Conservation (phyloP, 192 early-diverging fungal species). For the Backusella tuberculispora region DNA sequence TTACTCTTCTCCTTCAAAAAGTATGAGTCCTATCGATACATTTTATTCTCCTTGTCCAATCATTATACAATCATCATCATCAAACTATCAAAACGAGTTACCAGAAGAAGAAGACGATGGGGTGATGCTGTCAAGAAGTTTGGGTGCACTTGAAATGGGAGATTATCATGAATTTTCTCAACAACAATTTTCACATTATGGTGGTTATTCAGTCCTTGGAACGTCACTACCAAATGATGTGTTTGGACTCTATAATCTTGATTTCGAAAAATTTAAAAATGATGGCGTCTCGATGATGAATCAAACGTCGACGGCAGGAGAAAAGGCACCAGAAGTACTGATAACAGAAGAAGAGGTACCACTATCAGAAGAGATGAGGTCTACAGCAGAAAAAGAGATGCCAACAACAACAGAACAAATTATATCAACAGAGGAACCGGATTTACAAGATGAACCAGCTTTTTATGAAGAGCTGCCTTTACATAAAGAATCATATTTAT, state of each 20-base stretch:
- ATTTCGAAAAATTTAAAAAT: not conserved
- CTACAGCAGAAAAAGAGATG: no score
- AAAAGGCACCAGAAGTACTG: no score
- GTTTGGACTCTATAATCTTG: not conserved
- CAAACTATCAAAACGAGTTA: not conserved
- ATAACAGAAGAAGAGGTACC: no score
- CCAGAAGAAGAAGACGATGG: no score
- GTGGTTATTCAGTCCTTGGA: not conserved
- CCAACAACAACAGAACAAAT: no score
- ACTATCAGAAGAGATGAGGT: no score
- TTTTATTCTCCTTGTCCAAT: not conserved
- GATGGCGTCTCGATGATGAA: not conserved
- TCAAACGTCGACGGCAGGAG: not conserved
- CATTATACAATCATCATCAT: not conserved
- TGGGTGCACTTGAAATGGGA: not conserved
- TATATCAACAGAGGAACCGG: no score
- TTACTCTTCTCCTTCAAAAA: not conserved
- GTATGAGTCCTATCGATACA: no score
- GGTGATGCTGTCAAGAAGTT: not conserved
- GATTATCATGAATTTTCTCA: not conserved
- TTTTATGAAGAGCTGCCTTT: no score
- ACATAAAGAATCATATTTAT: not conserved
- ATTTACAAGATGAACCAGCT: no score
- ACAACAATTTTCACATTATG: not conserved
- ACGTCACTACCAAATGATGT: not conserved